Conservation (phyloP, 257 asterid genomes). For the Solanum pennellii region DNA sequence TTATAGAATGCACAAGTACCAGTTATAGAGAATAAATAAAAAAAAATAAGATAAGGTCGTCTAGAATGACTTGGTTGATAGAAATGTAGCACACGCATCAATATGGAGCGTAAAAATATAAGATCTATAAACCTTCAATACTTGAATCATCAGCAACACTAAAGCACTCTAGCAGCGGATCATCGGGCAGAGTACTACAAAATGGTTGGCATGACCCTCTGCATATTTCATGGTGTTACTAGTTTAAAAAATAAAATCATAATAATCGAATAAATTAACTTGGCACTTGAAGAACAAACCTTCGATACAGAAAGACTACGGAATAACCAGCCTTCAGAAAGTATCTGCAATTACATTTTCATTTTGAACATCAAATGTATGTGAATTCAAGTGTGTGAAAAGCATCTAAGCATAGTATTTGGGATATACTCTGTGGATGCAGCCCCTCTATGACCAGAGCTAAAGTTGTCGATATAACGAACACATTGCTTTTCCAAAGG, state of each 20-base stretch:
- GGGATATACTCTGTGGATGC: constrained; percentile 78
- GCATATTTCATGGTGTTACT: background rate
- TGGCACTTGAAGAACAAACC: constrained; percentile 23
- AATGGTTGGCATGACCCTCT: constrained; percentile 90
- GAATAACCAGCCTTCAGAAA: constrained; percentile 81
- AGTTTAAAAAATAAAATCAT: background rate
- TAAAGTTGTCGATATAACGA: constrained; percentile 87
- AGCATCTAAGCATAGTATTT: background rate
- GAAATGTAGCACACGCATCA: background rate
- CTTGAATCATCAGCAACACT: constrained; percentile 35
- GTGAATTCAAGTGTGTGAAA: background rate
- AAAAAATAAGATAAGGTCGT: background rate
- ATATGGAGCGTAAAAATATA: background rate
- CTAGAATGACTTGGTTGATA: background rate
- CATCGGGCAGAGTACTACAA: constrained; percentile 71
- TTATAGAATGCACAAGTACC: background rate
- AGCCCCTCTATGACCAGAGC: constrained; percentile 97
- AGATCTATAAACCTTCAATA: constrained; percentile 42
- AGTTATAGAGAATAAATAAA: background rate
- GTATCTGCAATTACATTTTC: constrained; percentile 38
- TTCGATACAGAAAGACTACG: constrained; percentile 70
- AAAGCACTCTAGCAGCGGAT: constrained; percentile 78
- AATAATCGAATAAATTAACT: background rate
- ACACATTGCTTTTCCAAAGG: constrained; percentile 84
- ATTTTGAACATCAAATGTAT: background rate